Conservation (phyloP, 495 filamentous ascomycete species). For the Letharia columbiana region DNA sequence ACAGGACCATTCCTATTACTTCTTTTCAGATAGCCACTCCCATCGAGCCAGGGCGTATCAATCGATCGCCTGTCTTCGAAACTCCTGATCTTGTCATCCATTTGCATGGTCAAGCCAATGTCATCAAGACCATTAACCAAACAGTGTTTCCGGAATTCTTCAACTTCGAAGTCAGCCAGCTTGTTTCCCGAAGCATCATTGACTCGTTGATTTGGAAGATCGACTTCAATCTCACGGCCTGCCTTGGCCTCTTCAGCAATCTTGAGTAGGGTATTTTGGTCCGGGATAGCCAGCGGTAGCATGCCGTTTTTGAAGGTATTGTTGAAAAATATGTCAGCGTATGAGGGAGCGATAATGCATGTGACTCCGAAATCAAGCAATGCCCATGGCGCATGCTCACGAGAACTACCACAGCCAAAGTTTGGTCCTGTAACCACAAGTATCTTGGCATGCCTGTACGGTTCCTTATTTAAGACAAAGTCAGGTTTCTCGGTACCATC, state of each 20-base stretch:
- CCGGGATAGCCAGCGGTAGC: conserved; percentile 73
- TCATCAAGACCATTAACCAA: conserved; percentile 92
- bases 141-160: conserved; percentile 89
- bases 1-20: conserved; percentile 55
- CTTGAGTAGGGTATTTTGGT: conserved; percentile 53
- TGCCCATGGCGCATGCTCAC: conserved; percentile 97
- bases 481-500: conserved; percentile 66
- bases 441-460: conserved; percentile 79
- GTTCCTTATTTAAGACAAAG: conserved; percentile 85
- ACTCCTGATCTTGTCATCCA: conserved; percentile 75
- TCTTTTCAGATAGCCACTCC: conserved; percentile 71
- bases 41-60: conserved; percentile 89
- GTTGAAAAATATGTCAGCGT: conserved; percentile 98
- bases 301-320: conserved; percentile 99
- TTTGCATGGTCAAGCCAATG: conserved; percentile 87
- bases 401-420: conserved; percentile 89
- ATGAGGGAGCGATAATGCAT: conserved; percentile 85
- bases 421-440: conserved; percentile 89
- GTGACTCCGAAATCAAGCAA: conserved; percentile 94
- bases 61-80: conserved; percentile 71
- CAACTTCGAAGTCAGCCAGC: conserved; percentile 74
- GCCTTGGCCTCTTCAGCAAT: conserved; percentile 75
- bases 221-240: conserved; percentile 82
- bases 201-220: conserved; percentile 78
- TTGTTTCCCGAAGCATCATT: conserved; percentile 62